phyloP scores from a whole-genome alignment of 164 flowering plant species.

The Piper betle region DNA sequence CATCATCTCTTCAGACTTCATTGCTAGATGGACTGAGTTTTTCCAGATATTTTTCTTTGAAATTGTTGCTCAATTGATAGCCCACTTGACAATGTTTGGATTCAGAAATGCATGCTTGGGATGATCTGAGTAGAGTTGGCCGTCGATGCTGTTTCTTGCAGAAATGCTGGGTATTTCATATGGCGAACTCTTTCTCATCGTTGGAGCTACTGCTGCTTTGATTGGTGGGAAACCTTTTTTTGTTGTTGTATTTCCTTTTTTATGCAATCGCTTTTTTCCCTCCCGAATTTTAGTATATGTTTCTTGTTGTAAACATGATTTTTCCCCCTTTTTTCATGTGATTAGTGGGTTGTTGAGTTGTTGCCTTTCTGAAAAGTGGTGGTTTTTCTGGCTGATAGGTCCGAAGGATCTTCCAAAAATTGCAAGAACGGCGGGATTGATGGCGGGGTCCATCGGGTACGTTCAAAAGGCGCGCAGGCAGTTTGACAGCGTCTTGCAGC shows the following conservation, averaged over 20 bases:
- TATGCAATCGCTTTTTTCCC: not conserved
- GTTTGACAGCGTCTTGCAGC: conserved; percentile 71
- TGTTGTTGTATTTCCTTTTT: not conserved
- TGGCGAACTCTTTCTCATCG: conserved; percentile 58
- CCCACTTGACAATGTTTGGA: too few relatives aligned
- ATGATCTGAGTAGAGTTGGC: too few relatives aligned
- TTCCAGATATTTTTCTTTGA: too few relatives aligned
- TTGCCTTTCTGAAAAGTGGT: too few relatives aligned
- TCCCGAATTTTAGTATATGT: not conserved
- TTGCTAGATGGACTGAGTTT: too few relatives aligned
- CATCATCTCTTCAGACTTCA: too few relatives aligned
- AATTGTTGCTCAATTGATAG: too few relatives aligned
- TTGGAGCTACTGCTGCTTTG: conserved; percentile 83
- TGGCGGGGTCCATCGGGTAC: conserved; percentile 82
- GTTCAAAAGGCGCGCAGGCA: conserved; percentile 93
- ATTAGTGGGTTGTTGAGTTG: too few relatives aligned
- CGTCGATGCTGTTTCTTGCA: too few relatives aligned
- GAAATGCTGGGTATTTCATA: conserved; percentile 73
- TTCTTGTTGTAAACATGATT: not conserved
- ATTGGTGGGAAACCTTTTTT: conserved; percentile 26
- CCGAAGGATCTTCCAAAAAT: conserved; percentile 83
- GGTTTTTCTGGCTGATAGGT: conserved; percentile 23
- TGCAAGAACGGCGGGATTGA: conserved; percentile 73
- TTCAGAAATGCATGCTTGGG: too few relatives aligned
- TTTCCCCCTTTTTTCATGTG: too few relatives aligned